These are phyloP conservation scores for Mariannaea elegans DNA, from an alignment of 2,329 filamentous ascomycete species.

Conservation along the genomic window DNA sequence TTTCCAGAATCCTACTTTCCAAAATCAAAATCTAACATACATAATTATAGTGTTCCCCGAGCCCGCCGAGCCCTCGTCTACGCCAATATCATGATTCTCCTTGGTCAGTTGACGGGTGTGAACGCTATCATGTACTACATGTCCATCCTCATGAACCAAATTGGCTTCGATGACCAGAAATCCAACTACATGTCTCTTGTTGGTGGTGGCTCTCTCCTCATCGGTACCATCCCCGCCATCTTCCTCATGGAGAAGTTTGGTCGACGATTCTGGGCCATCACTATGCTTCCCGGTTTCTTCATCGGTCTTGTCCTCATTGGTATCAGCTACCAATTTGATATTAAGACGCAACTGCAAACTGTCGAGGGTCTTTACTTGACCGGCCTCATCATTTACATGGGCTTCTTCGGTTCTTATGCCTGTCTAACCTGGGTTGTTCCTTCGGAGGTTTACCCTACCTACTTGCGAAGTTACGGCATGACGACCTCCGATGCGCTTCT, in stretches of 20 bases:
- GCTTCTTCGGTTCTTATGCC: constrained; percentile 73
- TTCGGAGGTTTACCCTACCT: constrained; percentile 76
- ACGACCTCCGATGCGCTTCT: constrained; percentile 73
- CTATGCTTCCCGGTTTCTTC: constrained; percentile 77
- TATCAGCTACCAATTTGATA: constrained; percentile 65
- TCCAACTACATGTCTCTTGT: constrained; percentile 80
- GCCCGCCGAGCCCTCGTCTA: constrained; percentile 73
- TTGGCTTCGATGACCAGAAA: constrained; percentile 70
- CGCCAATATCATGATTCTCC: constrained; percentile 74
- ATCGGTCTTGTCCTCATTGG: constrained; percentile 74
- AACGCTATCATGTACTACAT: constrained; percentile 80
- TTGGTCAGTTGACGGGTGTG: constrained; percentile 76
- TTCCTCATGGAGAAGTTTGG: constrained; percentile 78
- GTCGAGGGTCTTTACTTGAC: constrained; percentile 71
- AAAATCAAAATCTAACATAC: not conserved
- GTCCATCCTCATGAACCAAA: constrained; percentile 71
- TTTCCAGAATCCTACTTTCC: not conserved
- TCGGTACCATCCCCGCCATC: constrained; percentile 74
- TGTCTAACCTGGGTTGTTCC: constrained; percentile 73
- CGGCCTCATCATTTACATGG: constrained; percentile 74
- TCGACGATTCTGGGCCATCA: constrained; percentile 78
- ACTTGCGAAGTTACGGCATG: constrained; percentile 78
- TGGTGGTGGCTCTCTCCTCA: constrained; percentile 71
- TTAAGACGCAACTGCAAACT: constrained; percentile 53
- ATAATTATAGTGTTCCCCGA: constrained; percentile 58